A percentile compares a stretch with the other conserved stretches of the same genome.
These are phyloP conservation scores for Leccinellum luteum DNA, from an alignment of 768 basidiomycete genomes.

Conservation along the genomic window DNA sequence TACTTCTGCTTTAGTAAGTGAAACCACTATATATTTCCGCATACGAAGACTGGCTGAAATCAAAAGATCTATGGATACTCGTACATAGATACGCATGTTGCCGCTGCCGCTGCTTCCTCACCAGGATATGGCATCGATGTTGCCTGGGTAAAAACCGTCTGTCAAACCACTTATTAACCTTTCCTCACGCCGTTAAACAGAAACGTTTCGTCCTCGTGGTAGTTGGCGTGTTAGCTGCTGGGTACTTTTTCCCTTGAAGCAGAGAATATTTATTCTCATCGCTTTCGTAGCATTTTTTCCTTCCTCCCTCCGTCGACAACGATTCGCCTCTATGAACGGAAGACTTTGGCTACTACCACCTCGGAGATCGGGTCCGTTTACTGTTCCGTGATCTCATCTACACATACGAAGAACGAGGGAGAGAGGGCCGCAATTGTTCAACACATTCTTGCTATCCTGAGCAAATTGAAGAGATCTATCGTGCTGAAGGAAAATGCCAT, in stretches of 20 bases:
- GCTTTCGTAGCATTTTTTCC: conserved; percentile 52
- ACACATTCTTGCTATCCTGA: conserved; percentile 69
- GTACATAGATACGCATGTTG: conserved; percentile 57
- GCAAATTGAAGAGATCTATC: conserved; percentile 65
- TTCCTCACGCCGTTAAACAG: conserved; percentile 30
- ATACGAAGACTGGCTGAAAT: neutral
- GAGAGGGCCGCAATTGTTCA: conserved; percentile 57
- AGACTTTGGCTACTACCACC: conserved; percentile 64
- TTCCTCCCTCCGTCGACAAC: conserved; percentile 75
- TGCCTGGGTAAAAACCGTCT: conserved; percentile 57
- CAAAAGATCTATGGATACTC: conserved; percentile 69
- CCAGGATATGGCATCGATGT: conserved; percentile 62
- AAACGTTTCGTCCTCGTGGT: conserved; percentile 67
- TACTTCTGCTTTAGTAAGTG: conserved; percentile 55
- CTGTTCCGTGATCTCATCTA: conserved; percentile 73
- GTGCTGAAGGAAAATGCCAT: conserved; percentile 55
- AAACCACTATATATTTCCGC: neutral
- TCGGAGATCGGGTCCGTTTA: conserved; percentile 68
- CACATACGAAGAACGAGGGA: conserved; percentile 49
- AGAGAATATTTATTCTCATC: neutral
- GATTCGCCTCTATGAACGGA: conserved; percentile 69
- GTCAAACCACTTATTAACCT: neutral
- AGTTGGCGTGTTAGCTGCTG: conserved; percentile 72
- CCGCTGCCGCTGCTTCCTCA: conserved; percentile 39
- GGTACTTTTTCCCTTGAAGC: conserved; percentile 40